phyloP scores from a whole-genome alignment of 192 early-diverging fungal species.

The Entomortierella parvispora region DNA sequence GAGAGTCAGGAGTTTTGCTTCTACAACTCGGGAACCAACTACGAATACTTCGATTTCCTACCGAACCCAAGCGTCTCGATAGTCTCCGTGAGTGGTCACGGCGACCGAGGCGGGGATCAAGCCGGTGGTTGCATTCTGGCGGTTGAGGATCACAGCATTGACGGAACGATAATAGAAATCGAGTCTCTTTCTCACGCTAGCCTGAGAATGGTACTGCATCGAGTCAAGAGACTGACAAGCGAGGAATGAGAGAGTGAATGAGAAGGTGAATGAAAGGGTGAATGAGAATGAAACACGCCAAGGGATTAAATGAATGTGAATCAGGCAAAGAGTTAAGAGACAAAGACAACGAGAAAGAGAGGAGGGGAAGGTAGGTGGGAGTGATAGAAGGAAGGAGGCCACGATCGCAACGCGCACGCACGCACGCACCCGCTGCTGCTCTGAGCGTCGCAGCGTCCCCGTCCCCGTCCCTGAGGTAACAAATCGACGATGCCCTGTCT shows the following conservation, averaged over 20 bases:
- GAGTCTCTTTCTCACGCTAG: slow-evolving; percentile 56
- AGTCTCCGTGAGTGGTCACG: slow-evolving; percentile 87
- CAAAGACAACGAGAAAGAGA: neutral
- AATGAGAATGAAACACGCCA: neutral
- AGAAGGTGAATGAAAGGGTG: slow-evolving; percentile 1
- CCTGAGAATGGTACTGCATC: slow-evolving; percentile 32
- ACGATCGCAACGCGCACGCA: too few relatives aligned
- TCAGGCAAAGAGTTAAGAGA: neutral
- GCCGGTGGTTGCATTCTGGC: slow-evolving; percentile 84
- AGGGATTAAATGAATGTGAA: neutral
- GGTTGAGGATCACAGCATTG: slow-evolving; percentile 75
- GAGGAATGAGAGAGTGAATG: neutral
- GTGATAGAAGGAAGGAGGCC: neutral
- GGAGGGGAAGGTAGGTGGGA: neutral
- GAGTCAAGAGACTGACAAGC: neutral
- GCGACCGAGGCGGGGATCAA: slow-evolving; percentile 89
- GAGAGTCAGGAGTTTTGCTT: too few relatives aligned
- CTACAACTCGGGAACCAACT: too few relatives aligned
- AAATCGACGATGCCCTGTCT: too few relatives aligned
- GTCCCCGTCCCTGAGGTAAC: too few relatives aligned
- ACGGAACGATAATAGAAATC: slow-evolving; percentile 82
- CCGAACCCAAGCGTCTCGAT: slow-evolving; percentile 88
- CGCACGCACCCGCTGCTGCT: neutral
- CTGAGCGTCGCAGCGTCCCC: neutral
- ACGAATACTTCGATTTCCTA: slow-evolving; percentile 45